These are phyloP conservation scores for Coemansia sp. DNA, from an alignment of 192 early-diverging fungal genomes.

Conservation along the genomic window DNA sequence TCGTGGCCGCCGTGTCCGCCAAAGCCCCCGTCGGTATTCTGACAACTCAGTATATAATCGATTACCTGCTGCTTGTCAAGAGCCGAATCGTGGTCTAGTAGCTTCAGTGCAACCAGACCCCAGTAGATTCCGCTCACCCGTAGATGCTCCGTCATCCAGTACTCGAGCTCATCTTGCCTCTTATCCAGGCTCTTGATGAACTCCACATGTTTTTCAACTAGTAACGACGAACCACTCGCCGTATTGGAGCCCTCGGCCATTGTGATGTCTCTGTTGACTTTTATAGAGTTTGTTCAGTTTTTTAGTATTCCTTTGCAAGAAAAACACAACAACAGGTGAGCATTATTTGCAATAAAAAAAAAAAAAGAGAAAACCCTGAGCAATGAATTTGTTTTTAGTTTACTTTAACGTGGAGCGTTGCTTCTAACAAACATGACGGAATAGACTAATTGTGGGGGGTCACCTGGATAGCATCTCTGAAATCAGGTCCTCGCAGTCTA, in stretches of 20 bases:
- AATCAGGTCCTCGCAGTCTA: slow-evolving; percentile 26
- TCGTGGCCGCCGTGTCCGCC: slow-evolving; percentile 86
- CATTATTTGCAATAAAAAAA: not conserved
- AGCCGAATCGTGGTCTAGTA: slow-evolving; percentile 65
- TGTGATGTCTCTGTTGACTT: not conserved
- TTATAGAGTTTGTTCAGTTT: not conserved
- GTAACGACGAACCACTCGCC: not conserved
- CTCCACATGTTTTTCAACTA: slow-evolving; percentile 65
- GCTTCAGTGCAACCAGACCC: slow-evolving; percentile 80
- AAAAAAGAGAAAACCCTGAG: too few relatives aligned
- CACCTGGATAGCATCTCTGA: slow-evolving; percentile 19
- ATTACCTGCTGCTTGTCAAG: slow-evolving; percentile 74
- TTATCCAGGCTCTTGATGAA: slow-evolving; percentile 75
- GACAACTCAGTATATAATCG: slow-evolving; percentile 75
- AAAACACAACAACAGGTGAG: not conserved
- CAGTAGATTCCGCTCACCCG: slow-evolving; percentile 92
- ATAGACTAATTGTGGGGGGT: not conserved
- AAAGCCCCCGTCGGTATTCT: slow-evolving; percentile 82
- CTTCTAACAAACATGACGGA: not conserved
- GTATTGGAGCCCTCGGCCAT: not conserved
- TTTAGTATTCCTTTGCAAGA: not conserved
- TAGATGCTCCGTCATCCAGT: slow-evolving; percentile 91
- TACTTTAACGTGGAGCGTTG: not conserved
- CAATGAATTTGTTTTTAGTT: not conserved
- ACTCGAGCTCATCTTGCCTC: slow-evolving; percentile 85